Evolutionary conservation across 345 rosid genomes (phyloP).

Genomic region (Gossypium rotundifolium): DNA sequence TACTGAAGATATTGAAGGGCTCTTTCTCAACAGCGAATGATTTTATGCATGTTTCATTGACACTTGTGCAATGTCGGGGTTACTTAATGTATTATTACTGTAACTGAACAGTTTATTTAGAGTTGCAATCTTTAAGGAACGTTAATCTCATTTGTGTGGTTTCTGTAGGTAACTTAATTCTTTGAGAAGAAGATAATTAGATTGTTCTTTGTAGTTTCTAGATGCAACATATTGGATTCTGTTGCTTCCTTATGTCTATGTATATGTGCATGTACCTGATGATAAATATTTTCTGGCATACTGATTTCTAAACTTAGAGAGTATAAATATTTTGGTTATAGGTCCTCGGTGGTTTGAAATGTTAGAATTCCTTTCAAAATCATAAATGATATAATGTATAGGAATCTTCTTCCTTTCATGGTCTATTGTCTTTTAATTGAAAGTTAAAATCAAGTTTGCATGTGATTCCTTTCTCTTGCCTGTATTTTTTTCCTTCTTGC

Average conservation of each 20-base stretch:
- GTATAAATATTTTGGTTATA: background rate
- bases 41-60: constrained; percentile 46
- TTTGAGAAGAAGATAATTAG: background rate
- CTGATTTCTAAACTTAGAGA: background rate
- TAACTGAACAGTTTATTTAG: constrained; percentile 6
- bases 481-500: background rate
- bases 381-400: background rate
- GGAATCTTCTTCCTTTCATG: background rate
- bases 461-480: background rate
- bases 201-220: background rate
- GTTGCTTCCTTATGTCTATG: background rate
- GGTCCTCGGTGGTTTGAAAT: background rate
- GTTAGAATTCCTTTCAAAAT: background rate
- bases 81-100: constrained; percentile 64
- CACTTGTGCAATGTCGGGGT: constrained; percentile 76
- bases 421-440: background rate
- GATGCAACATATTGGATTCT: background rate
- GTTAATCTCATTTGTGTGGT: background rate
- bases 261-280: background rate
- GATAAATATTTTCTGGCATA: background rate
- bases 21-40: constrained; percentile 45
- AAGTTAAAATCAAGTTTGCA: background rate
- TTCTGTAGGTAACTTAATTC: background rate
- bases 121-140: constrained; percentile 9
- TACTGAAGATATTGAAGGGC: too few species aligned